Percentiles rank a stretch among this genome's conserved stretches.
phyloP scores from a whole-genome alignment of 1,284 basidiomycete genomes.

The Ceratobasidium theobromae region DNA sequence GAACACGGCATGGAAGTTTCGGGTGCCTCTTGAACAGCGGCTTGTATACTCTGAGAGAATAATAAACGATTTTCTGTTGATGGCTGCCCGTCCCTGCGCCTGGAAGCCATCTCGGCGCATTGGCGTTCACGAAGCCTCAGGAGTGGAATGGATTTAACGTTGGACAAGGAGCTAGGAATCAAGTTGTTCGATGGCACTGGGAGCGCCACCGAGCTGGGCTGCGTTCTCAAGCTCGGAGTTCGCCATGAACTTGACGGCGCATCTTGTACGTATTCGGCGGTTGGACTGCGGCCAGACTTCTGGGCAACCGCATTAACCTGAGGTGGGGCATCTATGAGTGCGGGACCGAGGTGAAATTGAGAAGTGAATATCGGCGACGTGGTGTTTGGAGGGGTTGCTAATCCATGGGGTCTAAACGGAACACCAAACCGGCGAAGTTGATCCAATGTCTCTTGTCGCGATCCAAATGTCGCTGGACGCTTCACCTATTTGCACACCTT shows the following conservation, averaged over 20 bases:
- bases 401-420: not conserved
- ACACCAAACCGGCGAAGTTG: constrained; percentile 29
- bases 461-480: not conserved
- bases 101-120: not conserved
- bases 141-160: constrained; percentile 22
- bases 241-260: not conserved
- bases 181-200: not conserved
- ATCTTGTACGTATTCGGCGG: too few relatives aligned
- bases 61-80: not conserved
- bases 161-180: not conserved
- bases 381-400: not conserved
- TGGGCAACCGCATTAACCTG: too few relatives aligned
- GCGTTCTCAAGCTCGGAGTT: not conserved
- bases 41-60: not conserved
- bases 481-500: not conserved
- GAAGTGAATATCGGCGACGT: not conserved
- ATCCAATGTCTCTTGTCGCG: constrained; percentile 24
- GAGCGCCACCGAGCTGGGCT: not conserved
- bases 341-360: too few relatives aligned
- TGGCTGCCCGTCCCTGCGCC: not conserved
- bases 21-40: not conserved
- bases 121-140: constrained; percentile 23
- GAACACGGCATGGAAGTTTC: not conserved
- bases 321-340: too few relatives aligned
- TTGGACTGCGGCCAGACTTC: too few relatives aligned